Percentiles rank a stretch among this genome's conserved stretches.
phyloP scores from a whole-genome alignment of 495 filamentous ascomycete species.

The Penicillium roqueforti region DNA sequence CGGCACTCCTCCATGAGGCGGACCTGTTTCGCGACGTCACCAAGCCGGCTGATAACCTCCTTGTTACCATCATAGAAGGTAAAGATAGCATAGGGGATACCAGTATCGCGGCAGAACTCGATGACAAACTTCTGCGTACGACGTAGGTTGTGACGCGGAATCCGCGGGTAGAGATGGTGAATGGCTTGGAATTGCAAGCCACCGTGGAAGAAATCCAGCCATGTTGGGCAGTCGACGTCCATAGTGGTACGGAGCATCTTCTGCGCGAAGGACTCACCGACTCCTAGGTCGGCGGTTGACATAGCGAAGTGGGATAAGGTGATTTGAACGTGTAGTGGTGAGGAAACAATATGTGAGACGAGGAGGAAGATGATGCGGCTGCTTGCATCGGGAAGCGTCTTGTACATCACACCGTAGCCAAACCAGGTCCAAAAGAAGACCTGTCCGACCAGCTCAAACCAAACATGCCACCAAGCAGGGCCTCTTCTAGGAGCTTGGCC shows the following conservation, averaged over 20 bases:
- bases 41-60: conserved; percentile 77
- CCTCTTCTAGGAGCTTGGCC: conserved; percentile 78
- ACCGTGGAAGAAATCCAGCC: conserved; percentile 96
- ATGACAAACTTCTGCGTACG: conserved; percentile 75
- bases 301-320: conserved; percentile 96
- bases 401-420: conserved; percentile 79
- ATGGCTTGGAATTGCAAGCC: conserved; percentile 96
- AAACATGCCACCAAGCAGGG: conserved; percentile 83
- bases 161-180: conserved; percentile 91
- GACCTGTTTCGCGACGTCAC: conserved; percentile 83
- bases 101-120: conserved; percentile 86
- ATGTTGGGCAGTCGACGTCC: conserved; percentile 93
- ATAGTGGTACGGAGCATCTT: conserved; percentile 97
- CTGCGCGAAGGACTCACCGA: conserved; percentile 87
- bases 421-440: conserved; percentile 95
- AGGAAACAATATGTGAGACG: conserved; percentile 82
- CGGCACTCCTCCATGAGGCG: conserved; percentile 85
- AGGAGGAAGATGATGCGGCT: conserved; percentile 72
- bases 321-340: conserved; percentile 90
- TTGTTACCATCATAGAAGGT: conserved; percentile 93
- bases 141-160: conserved; percentile 90
- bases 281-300: conserved; percentile 86
- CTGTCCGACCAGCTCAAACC: conserved; percentile 76
- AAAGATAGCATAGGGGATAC: conserved; percentile 89
- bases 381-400: conserved; percentile 64